Base-by-base conservation (phyloP, 2,329 filamentous ascomycete genomes). In the Colletotrichum spaethianum region DNA sequence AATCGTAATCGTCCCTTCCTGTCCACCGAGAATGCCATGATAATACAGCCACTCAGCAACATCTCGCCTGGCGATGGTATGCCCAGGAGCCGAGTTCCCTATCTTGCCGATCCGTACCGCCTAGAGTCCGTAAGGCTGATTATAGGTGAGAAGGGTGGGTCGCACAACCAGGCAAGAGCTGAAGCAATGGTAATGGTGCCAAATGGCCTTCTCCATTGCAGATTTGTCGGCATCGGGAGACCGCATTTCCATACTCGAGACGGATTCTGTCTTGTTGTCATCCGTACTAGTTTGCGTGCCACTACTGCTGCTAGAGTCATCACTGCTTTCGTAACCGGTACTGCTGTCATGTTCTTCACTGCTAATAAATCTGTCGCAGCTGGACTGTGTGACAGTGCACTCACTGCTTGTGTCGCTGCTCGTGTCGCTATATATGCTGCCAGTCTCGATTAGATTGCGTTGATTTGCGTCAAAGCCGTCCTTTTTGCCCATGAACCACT, bases 101-200 rank as follows among this genome's bases (percentile, higher is more conserved):
- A 46, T 18, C 31, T 5, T 31, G n/a, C 63, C 53, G 33, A 61
- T 20, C 28, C 55, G 44, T 16, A 66, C 36, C 9, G 52, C 44
- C 63, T 40, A 46, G n/a, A 60, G 26, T 36, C 63, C 55, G n/a
- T 20, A n/a, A n/a, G 52, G 55, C 23, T 36, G 40, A 18, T n/a
- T 9, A 31, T 66, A 52, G 3, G 63, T 60, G 31, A 66, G 52
- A 11, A 66, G 44, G 7, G 40, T 66, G 3, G 63, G 63, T 12
- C 63, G 38, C 7, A 66, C 63, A 20, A 66, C 23, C 20, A 63
- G 48, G 12, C 48, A 52, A 40, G 61, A 63, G 50, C 48, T 53
- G 36, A 52, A 63, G 23, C 14, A 42, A 59, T 53, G 36, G 20
- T 55, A 33, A 26, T 44, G 16, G 7, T 44, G 57, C 23, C 33